Evolutionary conservation across 495 filamentous ascomycete species (phyloP), one percentile per base, ranked within the genome.

Genomic region (Aspergillus egyptiacus): DNA sequence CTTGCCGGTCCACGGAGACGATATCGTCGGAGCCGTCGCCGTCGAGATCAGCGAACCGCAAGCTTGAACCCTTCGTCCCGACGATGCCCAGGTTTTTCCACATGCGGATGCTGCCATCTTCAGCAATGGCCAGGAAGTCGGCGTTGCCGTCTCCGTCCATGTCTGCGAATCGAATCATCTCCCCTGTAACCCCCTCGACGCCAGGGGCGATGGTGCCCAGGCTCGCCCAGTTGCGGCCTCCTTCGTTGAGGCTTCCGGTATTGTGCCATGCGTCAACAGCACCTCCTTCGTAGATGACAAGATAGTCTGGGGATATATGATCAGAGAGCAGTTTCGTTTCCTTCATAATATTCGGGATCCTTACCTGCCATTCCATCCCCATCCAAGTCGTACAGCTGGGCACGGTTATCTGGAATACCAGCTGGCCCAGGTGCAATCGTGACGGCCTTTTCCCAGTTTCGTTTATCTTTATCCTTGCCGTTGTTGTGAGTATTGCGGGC

Each of bases 1-100:
- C 41, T 1, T 33, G 3, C 14, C 20, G 9, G 15, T 33, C n/a
- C 22, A 45, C 41, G 22, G 15, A 19, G 41, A 45, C 17, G 15
- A 11, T 19, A 19, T 45, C 41, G 41, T 32, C 41, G 9, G n/a
- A 19, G 7, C 27, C 27, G n/a, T 45, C 41, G 41, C 41, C 41
- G 15, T 45, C 41, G n/a, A 45, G 17, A 11, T 42, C 38, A 0
- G 38, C 38, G 28, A 42, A 42, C 2, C 38, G 38, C 19, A 24
- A 8, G 15, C 24, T 24, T 33, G n/a, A n/a, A n/a, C n/a, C n/a
- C n/a, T n/a, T n/a, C n/a, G n/a, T n/a, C n/a, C n/a, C n/a, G n/a
- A n/a, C n/a, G n/a, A n/a, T n/a, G n/a, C n/a, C n/a, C n/a, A n/a
- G n/a, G n/a, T n/a, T n/a, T n/a, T n/a, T n/a, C n/a, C n/a, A n/a